Evolutionary conservation across 108 stramenopile species (phyloP).

Genomic region (Aurantiochytrium sp.): DNA sequence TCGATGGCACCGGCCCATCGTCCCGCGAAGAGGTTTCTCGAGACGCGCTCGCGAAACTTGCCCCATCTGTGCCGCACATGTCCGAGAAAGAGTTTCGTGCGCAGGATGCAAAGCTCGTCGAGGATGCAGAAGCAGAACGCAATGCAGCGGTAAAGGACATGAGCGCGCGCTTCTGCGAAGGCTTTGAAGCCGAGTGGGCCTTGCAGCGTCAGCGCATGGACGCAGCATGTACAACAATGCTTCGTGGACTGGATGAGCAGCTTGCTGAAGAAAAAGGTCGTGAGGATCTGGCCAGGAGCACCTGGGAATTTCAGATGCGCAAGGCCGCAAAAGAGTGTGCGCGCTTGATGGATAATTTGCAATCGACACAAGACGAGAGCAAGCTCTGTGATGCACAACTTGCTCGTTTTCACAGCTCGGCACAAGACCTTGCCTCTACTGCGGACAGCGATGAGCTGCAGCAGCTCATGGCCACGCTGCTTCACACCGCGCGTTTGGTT

Average conservation of each 20-base stretch:
- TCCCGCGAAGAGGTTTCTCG: too few species aligned
- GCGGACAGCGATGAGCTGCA: not conserved
- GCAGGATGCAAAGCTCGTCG: not conserved
- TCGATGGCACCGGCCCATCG: too few species aligned
- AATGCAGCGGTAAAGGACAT: not conserved
- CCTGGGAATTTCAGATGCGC: not conserved
- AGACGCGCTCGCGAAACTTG: too few species aligned
- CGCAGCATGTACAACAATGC: not conserved
- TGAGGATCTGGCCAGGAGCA: not conserved
- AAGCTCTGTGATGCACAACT: not conserved
- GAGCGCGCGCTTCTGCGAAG: not conserved
- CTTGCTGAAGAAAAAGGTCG: not conserved
- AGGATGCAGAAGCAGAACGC: not conserved
- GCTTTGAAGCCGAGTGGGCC: not conserved
- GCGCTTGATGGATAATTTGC: not conserved
- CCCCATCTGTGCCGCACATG: too few species aligned
- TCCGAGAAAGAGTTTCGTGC: not conserved
- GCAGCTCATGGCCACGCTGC: not conserved
- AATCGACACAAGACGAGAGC: not conserved
- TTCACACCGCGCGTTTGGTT: not conserved
- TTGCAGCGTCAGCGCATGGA: not conserved
- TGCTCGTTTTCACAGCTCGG: not conserved
- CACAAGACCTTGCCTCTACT: not conserved
- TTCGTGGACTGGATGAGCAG: not conserved
- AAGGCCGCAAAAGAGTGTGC: not conserved